These are phyloP conservation scores for Wickerhamomyces sp. DNA, from an alignment of 1,139 yeast species.

Conservation along the genomic window DNA sequence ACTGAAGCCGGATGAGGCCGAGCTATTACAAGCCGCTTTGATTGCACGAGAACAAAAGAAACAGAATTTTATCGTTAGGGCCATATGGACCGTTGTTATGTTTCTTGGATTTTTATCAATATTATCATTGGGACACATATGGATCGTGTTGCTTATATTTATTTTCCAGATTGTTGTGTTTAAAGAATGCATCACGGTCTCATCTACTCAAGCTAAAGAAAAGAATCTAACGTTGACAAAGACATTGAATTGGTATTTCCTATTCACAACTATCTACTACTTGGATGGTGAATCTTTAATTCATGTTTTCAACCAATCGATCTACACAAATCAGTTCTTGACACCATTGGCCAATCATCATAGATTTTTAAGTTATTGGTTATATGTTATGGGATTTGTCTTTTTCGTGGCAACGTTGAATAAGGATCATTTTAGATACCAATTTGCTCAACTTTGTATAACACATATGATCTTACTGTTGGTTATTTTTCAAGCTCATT, in stretches of 20 bases:
- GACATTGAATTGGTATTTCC: slow-evolving; percentile 85
- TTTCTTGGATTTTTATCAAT: slow-evolving; percentile 65
- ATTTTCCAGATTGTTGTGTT: slow-evolving; percentile 77
- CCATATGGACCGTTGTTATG: slow-evolving; percentile 96
- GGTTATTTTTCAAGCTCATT: slow-evolving; percentile 92
- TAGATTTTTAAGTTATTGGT: slow-evolving; percentile 74
- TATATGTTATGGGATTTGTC: slow-evolving; percentile 84
- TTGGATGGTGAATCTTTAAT: slow-evolving; percentile 84
- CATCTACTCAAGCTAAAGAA: slow-evolving; percentile 78
- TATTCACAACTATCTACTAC: slow-evolving; percentile 78
- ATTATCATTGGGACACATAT: slow-evolving; percentile 82
- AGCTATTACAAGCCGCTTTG: too few species aligned
- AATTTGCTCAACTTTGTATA: slow-evolving; percentile 87
- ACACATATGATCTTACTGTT: slow-evolving; percentile 91
- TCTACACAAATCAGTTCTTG: slow-evolving; percentile 35
- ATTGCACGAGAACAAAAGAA: slow-evolving; percentile 47
- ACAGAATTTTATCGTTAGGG: slow-evolving; percentile 80
- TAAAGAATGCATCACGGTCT: slow-evolving; percentile 85
- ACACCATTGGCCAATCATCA: slow-evolving; percentile 59
- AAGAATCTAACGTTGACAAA: slow-evolving; percentile 79
- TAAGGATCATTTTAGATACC: slow-evolving; percentile 85
- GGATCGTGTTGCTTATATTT: slow-evolving; percentile 68
- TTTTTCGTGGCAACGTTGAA: slow-evolving; percentile 86
- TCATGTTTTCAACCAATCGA: slow-evolving; percentile 41
- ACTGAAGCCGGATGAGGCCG: too few species aligned